Evolutionary conservation across 2,329 filamentous ascomycete species (phyloP), one percentile per base, ranked within the genome.

Genomic region (Aspergillus pseudoglaucus): DNA sequence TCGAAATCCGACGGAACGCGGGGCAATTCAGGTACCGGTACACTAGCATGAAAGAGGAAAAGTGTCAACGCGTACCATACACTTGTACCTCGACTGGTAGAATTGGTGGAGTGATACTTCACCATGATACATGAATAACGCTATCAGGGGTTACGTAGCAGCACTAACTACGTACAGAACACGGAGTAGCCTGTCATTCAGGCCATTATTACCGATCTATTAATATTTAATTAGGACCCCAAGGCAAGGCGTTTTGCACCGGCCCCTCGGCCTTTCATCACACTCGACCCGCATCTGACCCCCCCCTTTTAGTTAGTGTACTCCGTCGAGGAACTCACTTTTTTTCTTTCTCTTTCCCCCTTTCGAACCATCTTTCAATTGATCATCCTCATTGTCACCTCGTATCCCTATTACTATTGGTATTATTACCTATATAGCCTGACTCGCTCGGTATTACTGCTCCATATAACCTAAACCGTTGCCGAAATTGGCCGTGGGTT

Each of bases 41-140:
- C 10, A 8, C 59, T 61, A 61, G 53, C 46, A 58, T 53, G 22
- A 50, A 53, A 49, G 8, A 27, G 57, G 58, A 23, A 61, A 59
- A 54, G 51, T 47, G 52, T 25, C 46, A 48, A 44, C 46, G 38
- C 8, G 27, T 42, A 39, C 14, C 30, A 12, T 44, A 25, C 40
- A n/a, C 9, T 25, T 8, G 12, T 20, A n/a, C n/a, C 18, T 17
- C 32, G 18, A 39, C 37, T 35, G n/a, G 45, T 46, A 49, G 12
- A 46, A 9, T 14, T 7, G 18, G 33, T 12, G 15, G 33, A 37
- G 33, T 37, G 33, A 7, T 30, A 30, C 25, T 12, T 30, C 9
- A 30, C 25, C 33, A 35, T 35, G 14, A 35, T 35, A 17, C 33
- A 12, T 4, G 25, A 7, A 30, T 30, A 4, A 30, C 25, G 12